Base-by-base conservation (phyloP, 2,329 filamentous ascomycete genomes). In the Pseudogymnoascus sp. region DNA sequence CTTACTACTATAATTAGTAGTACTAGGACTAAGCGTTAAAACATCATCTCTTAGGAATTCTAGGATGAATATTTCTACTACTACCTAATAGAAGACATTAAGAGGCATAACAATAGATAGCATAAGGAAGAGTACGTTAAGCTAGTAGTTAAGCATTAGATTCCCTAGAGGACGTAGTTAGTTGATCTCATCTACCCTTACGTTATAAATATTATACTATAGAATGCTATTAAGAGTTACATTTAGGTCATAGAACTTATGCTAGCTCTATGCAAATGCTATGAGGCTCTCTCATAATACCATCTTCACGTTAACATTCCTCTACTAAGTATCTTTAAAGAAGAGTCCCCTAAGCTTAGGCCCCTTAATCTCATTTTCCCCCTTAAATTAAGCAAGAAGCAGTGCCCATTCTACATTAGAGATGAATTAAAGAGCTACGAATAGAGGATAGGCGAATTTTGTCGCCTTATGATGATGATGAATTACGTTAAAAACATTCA, bases 381-480 rank as follows among this genome's bases (percentile, higher is more conserved):
- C 29, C 29, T 31, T 31, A 7, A 7, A 7, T 31, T 4, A 4
- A 31, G 5, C 1, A 15, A 40, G 40, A 53, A 31, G 29, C 29
- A 31, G 29, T 31, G 29, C 29, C 3, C 7, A 31, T 31, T 31
- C 29, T 31, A 7, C 29, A 66, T 67, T 60, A 26, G 60, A 19
- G 63, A 68, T 31, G 61, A 65, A 63, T 64, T 46, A 35, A 64
- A 59, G 56, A 67, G 64, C 64, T 67, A 66, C 50, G 63, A 65
- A 63, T 37, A 65, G 31, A 46, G 63, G 50, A 69, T 63, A 46
- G 59, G 53, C 38, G 62, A 64, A 63, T 68, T 68, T 60, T 64
- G 44, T 60, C 44, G 37, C 63, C 59, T 46, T 65, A n/a, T 35
- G 29, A 67, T 64, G 56, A 65, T 67, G 50, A 66, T 66, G 40